These are phyloP conservation scores for Lentinula sp. DNA, from an alignment of 768 basidiomycete genomes.

Conservation along the genomic window DNA sequence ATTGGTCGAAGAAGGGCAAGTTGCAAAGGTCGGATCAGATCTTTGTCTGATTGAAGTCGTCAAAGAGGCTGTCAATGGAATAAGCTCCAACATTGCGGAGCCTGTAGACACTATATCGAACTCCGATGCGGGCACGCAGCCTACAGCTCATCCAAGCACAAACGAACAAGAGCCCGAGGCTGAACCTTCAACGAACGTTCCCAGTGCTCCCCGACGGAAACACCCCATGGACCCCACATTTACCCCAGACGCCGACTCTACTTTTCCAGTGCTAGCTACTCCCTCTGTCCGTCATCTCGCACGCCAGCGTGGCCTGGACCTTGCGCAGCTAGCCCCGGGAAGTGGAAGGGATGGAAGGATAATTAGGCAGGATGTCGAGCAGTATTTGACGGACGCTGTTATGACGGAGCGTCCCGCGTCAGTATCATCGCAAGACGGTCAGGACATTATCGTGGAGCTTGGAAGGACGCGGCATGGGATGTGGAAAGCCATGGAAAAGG, in stretches of 20 bases:
- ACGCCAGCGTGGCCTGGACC: conserved; percentile 55
- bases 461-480: conserved; percentile 75
- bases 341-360: conserved; percentile 72
- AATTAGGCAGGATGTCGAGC: conserved; percentile 69
- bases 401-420: conserved; percentile 7
- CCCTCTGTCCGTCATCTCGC: conserved; percentile 80
- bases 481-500: conserved; percentile 90
- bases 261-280: conserved; percentile 50
- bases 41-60: conserved; percentile 81
- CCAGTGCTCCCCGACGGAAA: conserved; percentile 17
- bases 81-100: conserved; percentile 15
- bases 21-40: conserved; percentile 76
- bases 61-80: conserved; percentile 34
- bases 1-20: conserved; percentile 72
- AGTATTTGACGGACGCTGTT: conserved; percentile 33
- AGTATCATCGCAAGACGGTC: conserved; percentile 7
- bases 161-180: neutral
- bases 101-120: conserved; percentile 5
- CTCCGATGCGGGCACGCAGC: neutral
- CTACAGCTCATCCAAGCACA: no score
- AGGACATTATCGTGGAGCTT: conserved; percentile 64
- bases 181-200: neutral
- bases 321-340: conserved; percentile 51
- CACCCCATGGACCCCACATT: conserved; percentile 53
- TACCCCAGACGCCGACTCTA: conserved; percentile 9